These are phyloP conservation scores for Myxozyma udenii DNA, from an alignment of 805 yeast genomes.

Conservation along the genomic window DNA sequence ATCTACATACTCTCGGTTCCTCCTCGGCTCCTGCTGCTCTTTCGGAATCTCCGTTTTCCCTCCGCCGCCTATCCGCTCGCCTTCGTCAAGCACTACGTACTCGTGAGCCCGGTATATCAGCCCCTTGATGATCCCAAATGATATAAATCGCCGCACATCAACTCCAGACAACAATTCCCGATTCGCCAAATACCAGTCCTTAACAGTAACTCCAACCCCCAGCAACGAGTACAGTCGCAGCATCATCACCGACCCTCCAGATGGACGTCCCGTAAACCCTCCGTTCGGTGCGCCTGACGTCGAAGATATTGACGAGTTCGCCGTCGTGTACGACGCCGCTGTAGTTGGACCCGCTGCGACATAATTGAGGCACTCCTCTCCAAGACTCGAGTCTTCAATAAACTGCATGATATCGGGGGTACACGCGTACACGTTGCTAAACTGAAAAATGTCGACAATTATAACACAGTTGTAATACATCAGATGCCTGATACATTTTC, in stretches of 20 bases:
- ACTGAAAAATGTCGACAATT: slow-evolving; percentile 83
- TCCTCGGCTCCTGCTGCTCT: too few relatives aligned
- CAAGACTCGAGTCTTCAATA: slow-evolving; percentile 60
- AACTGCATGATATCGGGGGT: slow-evolving; percentile 73
- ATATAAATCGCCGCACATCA: slow-evolving; percentile 78
- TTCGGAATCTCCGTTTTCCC: slow-evolving; percentile 26
- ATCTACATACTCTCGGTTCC: slow-evolving; percentile 6
- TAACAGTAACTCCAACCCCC: slow-evolving; percentile 71
- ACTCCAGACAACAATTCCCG: slow-evolving; percentile 55
- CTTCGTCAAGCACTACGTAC: slow-evolving; percentile 56
- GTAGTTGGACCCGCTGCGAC: slow-evolving; percentile 42
- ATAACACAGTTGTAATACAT: slow-evolving; percentile 85
- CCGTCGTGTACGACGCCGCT: not conserved
- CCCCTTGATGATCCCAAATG: slow-evolving; percentile 82
- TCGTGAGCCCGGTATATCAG: slow-evolving; percentile 76
- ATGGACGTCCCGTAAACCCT: not conserved
- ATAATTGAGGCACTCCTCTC: slow-evolving; percentile 81
- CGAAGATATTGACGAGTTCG: not conserved
- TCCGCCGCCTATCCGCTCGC: slow-evolving; percentile 5
- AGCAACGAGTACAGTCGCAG: slow-evolving; percentile 63
- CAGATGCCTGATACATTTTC: slow-evolving; percentile 85
- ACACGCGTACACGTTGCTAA: slow-evolving; percentile 82
- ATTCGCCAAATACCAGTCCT: slow-evolving; percentile 78
- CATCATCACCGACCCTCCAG: not conserved
- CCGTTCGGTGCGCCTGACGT: not conserved